Base-by-base conservation (phyloP, 352 stramenopile species). In the Sclerospora graminicola region DNA sequence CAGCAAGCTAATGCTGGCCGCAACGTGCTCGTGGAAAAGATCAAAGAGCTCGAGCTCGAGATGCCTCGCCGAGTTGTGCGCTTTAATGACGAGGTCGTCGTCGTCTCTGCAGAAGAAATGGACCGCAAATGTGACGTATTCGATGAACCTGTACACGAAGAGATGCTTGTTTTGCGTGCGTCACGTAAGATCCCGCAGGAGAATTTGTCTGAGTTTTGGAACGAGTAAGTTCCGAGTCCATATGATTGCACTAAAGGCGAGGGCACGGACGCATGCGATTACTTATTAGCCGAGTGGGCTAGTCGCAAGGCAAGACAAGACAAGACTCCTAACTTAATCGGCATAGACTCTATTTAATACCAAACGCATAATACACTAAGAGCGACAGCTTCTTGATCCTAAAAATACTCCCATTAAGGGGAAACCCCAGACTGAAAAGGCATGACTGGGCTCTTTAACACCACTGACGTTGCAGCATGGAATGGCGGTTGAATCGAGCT, bases 151-250 rank as follows among this genome's bases (percentile, higher is more conserved):
- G 58, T 76, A 29, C 69, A 67, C 16, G 74, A 84, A 51, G 78
- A 89, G 37, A 85, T 89, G 74, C 73, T 89, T 35, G 67, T 87
- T 29, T 56, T 89, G 30, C 71, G 72, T 23, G 78, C 78, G 18
- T 84, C 69, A 15, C 71, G 78, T 14, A 53, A 76, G 29, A 85
- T 89, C 39, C 78, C 78, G 14, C 51, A 57, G 18, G 63, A 79
- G 32, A 89, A 89, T 59, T 66, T 79, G 45, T 87, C 78, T 45
- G 70, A 86, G 54, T 80, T 87, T 41, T 89, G 77, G 77, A 63
- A 63, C 49, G 41, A 68, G 47, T 59, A 49, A 67, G 36, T 18
- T 35, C 10, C 11, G 7, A n/a, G 30, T 6, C 21, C 3, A 26
- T 6, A 6, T 26, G 21, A 6, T 26, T 26, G 21, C 21, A 26